Base-by-base conservation (phyloP, 169 alveolate genomes). In the Plasmodium cynomolgi region DNA sequence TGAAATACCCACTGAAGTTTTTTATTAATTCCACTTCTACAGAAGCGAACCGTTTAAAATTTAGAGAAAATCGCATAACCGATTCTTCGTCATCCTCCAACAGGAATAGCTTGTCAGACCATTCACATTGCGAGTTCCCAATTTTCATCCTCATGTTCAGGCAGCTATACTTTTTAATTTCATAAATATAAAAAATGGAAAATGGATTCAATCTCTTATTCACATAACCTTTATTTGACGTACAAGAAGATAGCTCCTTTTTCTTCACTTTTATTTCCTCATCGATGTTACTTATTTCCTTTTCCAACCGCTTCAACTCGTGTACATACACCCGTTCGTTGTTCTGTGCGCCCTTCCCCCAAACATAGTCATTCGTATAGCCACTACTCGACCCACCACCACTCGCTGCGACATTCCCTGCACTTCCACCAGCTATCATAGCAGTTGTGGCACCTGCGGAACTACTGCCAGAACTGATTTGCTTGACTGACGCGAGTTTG, bases 91-190 rank as follows among this genome's bases (percentile, higher is more conserved):
- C 95, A 71, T 91, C 92, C 83, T 91, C 95, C 26, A 71, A 84
- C 23, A 91, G 39, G 37, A 47, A 83, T 15, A 91, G 33, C 29
- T 83, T 91, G 15, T 91, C 95, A 1, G 95, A 91, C 95, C 95
- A 91, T 41, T 91, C 95, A 91, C 95, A 91, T 68, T 91, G 95
- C 3, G 95, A 81, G 73, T 91, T 91, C 3, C 95, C 95, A 41
- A 91, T 91, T 68, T 91, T 91, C 92, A 91, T 73, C 50, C 81
- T 91, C 62, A 91, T 71, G 56, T 91, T 91, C 34, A 91, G 56
- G 58, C 92, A 91, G 17, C 23, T 82, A 81, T 91, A 91, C 58
- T 91, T 91, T 20, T 58, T 91, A 20, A 91, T 91, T 85, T 95
- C 94, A 74, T 74, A 85, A 81, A 44, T 90, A 58, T 54, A 95